Conservation (phyloP, 140 eudicot species). For the Cichorium intybus region DNA sequence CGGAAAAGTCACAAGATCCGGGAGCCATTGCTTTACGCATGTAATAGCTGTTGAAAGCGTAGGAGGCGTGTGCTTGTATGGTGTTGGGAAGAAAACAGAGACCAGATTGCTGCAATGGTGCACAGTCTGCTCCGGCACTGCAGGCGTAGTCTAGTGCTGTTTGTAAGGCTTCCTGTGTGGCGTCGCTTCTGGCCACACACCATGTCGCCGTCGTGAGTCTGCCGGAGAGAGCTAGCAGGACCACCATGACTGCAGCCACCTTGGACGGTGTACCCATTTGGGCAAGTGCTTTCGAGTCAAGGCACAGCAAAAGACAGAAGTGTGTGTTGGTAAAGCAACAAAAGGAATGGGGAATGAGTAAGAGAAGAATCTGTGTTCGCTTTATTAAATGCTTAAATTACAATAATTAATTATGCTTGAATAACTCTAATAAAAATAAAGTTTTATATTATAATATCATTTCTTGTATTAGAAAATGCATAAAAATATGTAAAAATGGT, state of each 20-base stretch:
- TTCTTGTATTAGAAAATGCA: no score
- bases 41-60: conserved; percentile 62
- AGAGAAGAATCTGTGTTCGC: conserved; percentile 20
- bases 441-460: background rate
- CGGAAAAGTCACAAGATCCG: conserved; percentile 65
- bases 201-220: conserved; percentile 34
- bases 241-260: conserved; percentile 7
- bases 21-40: conserved; percentile 56
- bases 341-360: conserved; percentile 24
- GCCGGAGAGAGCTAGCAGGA: conserved; percentile 8
- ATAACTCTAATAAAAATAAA: background rate
- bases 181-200: conserved; percentile 77
- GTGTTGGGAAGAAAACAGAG: conserved; percentile 73
- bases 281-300: conserved; percentile 17
- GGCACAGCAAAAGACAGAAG: conserved; percentile 9
- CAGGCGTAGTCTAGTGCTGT: conserved; percentile 77
- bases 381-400: conserved; percentile 12
- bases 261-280: conserved; percentile 24
- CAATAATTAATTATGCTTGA: background rate
- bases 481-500: no score
- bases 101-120: conserved; percentile 55
- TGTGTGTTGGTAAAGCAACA: conserved; percentile 38
- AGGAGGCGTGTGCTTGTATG: conserved; percentile 71
- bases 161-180: conserved; percentile 49
- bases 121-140: conserved; percentile 73